A percentile compares a stretch with the other conserved stretches of the same genome.
Conservation (phyloP, 2,329 filamentous ascomycete species). For the Apiospora kogelbergensis region DNA sequence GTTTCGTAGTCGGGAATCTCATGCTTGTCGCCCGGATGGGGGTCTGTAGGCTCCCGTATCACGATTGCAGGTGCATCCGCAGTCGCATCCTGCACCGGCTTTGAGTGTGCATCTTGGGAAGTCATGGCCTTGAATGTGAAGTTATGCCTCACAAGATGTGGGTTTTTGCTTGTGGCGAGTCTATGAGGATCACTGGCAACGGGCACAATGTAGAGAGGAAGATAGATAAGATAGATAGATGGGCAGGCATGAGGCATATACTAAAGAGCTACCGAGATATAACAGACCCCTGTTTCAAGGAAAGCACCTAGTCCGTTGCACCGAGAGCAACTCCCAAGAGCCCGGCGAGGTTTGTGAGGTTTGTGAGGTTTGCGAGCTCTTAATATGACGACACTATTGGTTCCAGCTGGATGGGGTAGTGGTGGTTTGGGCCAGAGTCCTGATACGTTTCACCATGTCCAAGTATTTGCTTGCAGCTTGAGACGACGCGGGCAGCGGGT, state of each 20-base stretch:
- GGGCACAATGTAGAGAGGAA: not conserved
- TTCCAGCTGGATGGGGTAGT: not conserved
- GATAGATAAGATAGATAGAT: no score
- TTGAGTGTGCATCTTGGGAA: not conserved
- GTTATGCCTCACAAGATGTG: not conserved
- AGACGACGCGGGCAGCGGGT: not conserved
- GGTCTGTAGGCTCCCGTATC: not conserved
- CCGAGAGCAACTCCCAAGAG: no score
- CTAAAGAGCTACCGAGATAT: not conserved
- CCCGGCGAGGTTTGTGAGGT: no score
- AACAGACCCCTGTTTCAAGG: not conserved
- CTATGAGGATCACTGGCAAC: no score
- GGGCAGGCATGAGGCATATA: not conserved
- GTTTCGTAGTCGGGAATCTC: constrained; percentile 27
- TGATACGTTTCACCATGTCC: not conserved
- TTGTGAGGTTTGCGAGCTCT: no score
- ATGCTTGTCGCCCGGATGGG: constrained; percentile 29
- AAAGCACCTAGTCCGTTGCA: not conserved
- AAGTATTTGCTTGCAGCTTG: no score
- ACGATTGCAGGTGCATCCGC: not conserved
- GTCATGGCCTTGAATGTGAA: not conserved
- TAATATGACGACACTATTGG: not conserved
- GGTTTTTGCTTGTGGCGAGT: not conserved
- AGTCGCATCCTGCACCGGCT: not conserved
- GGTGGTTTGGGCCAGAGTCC: not conserved